These are phyloP conservation scores for Zygnema cylindricum DNA, from an alignment of 139 green algal genomes.

Conservation along the genomic window DNA sequence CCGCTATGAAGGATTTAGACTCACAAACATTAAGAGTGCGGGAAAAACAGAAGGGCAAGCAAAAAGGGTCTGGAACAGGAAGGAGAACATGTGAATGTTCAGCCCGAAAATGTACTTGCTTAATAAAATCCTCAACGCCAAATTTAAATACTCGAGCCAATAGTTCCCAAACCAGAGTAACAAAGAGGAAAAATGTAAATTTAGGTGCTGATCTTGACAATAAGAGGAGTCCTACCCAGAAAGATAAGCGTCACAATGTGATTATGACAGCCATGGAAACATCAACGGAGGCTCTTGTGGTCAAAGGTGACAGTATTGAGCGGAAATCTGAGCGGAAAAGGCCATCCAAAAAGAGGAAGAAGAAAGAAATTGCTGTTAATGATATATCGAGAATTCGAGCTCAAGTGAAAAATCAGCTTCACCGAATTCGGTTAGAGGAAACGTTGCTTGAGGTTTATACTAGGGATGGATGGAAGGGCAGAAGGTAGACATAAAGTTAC, in stretches of 20 bases:
- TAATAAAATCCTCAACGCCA: too few species aligned
- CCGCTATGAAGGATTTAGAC: neutral
- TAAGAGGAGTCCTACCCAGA: neutral
- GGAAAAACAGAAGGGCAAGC: neutral
- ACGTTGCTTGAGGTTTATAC: neutral
- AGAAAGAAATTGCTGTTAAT: neutral
- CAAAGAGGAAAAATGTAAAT: too few species aligned
- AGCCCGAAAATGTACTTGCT: neutral
- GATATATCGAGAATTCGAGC: neutral
- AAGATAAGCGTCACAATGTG: neutral
- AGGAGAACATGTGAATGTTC: constrained; percentile 17
- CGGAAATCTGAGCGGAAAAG: neutral
- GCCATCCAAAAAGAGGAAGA: neutral
- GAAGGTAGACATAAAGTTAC: constrained; percentile 3
- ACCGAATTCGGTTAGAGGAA: neutral
- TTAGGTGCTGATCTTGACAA: neutral
- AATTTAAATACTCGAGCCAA: too few species aligned
- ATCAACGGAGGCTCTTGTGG: neutral
- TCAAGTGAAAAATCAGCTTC: constrained; percentile 9
- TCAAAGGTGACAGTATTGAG: neutral
- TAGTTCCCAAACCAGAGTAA: too few species aligned
- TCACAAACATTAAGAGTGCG: neutral
- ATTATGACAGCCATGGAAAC: neutral
- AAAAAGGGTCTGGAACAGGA: constrained; percentile 23
- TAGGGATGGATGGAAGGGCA: constrained; percentile 19